Base-by-base conservation (phyloP, 352 stramenopile species). In the Phytophthora nicotianae region DNA sequence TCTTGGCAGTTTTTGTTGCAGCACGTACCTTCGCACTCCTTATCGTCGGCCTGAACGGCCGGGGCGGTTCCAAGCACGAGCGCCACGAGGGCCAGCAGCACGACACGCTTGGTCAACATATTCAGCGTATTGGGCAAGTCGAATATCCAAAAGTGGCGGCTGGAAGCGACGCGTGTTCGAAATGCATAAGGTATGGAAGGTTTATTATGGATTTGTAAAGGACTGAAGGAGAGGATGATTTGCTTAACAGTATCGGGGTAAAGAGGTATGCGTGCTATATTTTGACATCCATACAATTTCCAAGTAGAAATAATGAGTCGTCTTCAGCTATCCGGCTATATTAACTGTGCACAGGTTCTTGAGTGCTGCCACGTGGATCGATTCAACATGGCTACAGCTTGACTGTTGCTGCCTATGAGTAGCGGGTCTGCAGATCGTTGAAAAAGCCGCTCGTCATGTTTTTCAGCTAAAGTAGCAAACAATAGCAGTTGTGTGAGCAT, bases 381-480 rank as follows among this genome's bases (percentile, higher is more conserved):
- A 70, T 57, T 29, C 40, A 54, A 62, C 5, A 74, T 65, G 59
- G 47, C 58, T 69, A 65, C 64, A 69, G 37, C 19, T 38, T 19
- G 19, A n/a, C 8, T 13, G 29, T 35, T 13, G 29, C 8, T 54
- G 9, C 46, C 64, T 77, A 91, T 51, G 75, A 84, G 70, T 96
- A 96, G 53, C 88, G 88, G 14, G 77, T 83, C 58, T 96, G 88
- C 46, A 96, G 52, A 59, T 96, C 86, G 50, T 63, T 85, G 72
- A 96, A 96, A 76, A 96, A 96, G 53, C 79, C 85, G 66, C 81
- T 93, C 49, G 88, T 96, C 86, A 96, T 94, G 62, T 90, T 86
- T 72, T 96, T 96, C 21, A 96, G 83, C 86, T 94, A 47, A 29
- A 32, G 32, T 11, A 47, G n/a, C 4, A 40, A 56, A 57, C 17